These are phyloP conservation scores for Neurospora tetrasperma DNA, from an alignment of 495 filamentous ascomycete genomes.

Conservation along the genomic window DNA sequence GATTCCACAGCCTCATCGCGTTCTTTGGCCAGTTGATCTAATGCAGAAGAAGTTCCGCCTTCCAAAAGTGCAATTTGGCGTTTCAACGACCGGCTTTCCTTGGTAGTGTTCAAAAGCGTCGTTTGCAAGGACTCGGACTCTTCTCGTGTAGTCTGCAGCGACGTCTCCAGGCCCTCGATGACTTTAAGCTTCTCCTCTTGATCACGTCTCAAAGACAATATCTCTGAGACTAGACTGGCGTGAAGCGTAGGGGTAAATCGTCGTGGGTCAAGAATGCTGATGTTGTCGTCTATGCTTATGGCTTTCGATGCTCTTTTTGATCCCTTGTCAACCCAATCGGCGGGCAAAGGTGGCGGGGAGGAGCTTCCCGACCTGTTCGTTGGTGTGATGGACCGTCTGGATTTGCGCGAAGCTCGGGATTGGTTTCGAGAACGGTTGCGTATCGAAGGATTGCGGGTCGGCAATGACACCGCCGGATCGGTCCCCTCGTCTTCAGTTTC, in stretches of 20 bases:
- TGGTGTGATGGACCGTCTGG: conserved; percentile 48
- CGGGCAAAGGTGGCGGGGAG: conserved; percentile 52
- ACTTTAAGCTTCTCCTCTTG: conserved; percentile 76
- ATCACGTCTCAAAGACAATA: conserved; percentile 75
- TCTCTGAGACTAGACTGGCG: conserved; percentile 90
- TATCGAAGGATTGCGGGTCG: conserved; percentile 50
- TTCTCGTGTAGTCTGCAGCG: conserved; percentile 54
- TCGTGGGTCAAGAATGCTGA: conserved; percentile 75
- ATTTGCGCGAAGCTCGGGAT: conserved; percentile 41
- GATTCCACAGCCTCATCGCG: conserved; percentile 73
- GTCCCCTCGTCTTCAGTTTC: conserved; percentile 47
- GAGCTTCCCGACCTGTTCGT: conserved; percentile 43
- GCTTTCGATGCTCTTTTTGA: conserved; percentile 46
- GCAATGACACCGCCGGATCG: conserved; percentile 41
- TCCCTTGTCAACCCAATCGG: conserved; percentile 37
- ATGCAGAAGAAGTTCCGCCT: conserved; percentile 72
- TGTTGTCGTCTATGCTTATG: conserved; percentile 53
- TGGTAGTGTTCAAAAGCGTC: conserved; percentile 48
- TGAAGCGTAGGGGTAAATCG: conserved; percentile 93
- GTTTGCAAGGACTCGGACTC: conserved; percentile 63
- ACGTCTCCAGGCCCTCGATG: conserved; percentile 74
- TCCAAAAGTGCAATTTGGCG: conserved; percentile 79
- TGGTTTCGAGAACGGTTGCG: conserved; percentile 52
- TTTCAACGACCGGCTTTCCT: conserved; percentile 71
- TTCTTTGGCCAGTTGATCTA: conserved; percentile 74